Evolutionary conservation across 169 alveolate species (phyloP), one percentile per base, ranked within the genome.

Genomic region (Theileria sp.): DNA sequence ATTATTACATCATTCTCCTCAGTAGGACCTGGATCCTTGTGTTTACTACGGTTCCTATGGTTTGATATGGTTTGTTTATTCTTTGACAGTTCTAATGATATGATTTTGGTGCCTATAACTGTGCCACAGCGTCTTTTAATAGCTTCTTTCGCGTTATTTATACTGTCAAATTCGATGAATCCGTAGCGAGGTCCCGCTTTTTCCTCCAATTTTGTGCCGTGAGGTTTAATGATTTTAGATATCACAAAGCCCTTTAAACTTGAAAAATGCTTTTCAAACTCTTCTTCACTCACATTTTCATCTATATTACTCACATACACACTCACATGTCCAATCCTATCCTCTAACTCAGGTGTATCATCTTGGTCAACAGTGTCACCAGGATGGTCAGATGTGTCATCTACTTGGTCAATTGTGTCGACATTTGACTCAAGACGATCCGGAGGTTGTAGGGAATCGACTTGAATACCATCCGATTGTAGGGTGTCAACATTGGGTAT

Each of bases 281-380:
- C 86, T 38, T 87, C 95, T 64, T 96, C 97, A 7, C 84, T 82
- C 8, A 98, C 95, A 23, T 76, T 79, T 86, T 94, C 95, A 87
- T 88, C 93, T n/a, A 96, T 50, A 73, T 95, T 95, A 84, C 96
- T 96, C 23, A 96, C 93, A 79, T 95, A 96, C n/a, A 96, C 85
- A 69, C 96, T 88, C 9, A 86, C 88, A 62, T 91, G 90, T 2
- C 69, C 73, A 9, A 17, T 19, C 69, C 73, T 19, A 17, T 19
- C 13, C 44, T 54, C 0, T 56, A 17, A 12, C 51, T 28, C 72
- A 21, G 13, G 17, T 7, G n/a, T 36, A 13, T 34, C 51, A 25
- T 69, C 38, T 7, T 15, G 26, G 12, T 69, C 77, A 36, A n/a
- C 17, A 7, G 12, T 44, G 54, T 61, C 69, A 28, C 8, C 69